A percentile compares a stretch with the other conserved stretches of the same genome.
Evolutionary conservation across 495 filamentous ascomycete species (phyloP).

Genomic region (Neurospora hispaniola): DNA sequence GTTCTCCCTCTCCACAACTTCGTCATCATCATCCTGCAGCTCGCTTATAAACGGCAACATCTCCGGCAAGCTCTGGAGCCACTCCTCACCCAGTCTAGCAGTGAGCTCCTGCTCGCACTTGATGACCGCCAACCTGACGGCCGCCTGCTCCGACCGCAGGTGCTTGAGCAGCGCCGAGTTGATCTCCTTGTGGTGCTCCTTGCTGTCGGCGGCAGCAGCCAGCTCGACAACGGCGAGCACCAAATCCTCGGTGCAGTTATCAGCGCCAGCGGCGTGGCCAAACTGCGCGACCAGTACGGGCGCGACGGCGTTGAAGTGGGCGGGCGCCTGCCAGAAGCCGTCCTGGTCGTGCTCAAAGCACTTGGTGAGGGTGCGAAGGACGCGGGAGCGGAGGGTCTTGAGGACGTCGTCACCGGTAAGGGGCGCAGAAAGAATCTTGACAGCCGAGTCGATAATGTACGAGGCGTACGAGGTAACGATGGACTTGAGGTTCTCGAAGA

Average conservation of each 20-base stretch:
- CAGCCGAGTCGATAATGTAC: constrained; percentile 67
- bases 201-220: constrained; percentile 64
- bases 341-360: constrained; percentile 69
- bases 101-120: constrained; percentile 70
- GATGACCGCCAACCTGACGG: constrained; percentile 64
- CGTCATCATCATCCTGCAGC: constrained; percentile 90
- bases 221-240: constrained; percentile 60
- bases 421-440: constrained; percentile 42
- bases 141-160: constrained; percentile 56
- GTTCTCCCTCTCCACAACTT: constrained; percentile 79
- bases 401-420: constrained; percentile 38
- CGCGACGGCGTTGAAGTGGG: constrained; percentile 65
- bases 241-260: constrained; percentile 29
- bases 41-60: constrained; percentile 93
- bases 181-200: constrained; percentile 80
- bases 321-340: constrained; percentile 85
- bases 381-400: constrained; percentile 47
- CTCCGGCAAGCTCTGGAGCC: constrained; percentile 80
- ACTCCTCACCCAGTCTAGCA: constrained; percentile 74
- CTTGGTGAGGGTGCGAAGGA: constrained; percentile 56
- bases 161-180: constrained; percentile 65
- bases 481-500: constrained; percentile 81
- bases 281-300: constrained; percentile 61
- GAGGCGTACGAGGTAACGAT: constrained; percentile 85
- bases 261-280: constrained; percentile 36